A percentile compares a stretch with the other conserved stretches of the same genome.
Evolutionary conservation across 257 asterid genomes (phyloP).

Genomic region (Solanum sparsipilum): DNA sequence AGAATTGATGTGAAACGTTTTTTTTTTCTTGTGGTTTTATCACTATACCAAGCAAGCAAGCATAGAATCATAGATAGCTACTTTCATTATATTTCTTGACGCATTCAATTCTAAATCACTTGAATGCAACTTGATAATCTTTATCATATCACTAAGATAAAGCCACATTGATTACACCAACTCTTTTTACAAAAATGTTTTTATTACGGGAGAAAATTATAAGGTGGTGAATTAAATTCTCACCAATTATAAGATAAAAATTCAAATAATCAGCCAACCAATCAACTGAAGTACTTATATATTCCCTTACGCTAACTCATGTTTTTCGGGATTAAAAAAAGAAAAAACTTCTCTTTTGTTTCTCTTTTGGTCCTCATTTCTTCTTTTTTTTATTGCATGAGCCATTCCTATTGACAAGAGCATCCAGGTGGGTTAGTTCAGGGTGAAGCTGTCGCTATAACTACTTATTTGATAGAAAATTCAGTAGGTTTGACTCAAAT

Average conservation of each 20-base stretch:
- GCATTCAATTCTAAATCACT: neutral
- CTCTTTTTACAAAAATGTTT: fast-evolving
- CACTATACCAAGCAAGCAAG: neutral
- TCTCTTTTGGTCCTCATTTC: neutral
- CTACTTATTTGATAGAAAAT: neutral
- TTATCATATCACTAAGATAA: neutral
- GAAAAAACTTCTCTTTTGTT: neutral
- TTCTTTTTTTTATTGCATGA: neutral
- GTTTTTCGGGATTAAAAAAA: neutral
- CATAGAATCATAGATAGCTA: neutral
- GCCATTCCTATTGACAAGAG: neutral
- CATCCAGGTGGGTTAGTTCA: neutral
- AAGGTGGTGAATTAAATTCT: no score
- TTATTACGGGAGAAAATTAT: no score
- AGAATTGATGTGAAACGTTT: neutral
- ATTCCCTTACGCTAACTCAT: neutral
- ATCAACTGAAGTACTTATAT: no score
- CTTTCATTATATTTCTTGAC: neutral
- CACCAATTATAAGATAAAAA: no score
- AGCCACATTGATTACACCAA: neutral
- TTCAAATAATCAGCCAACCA: neutral
- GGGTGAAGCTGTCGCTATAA: neutral
- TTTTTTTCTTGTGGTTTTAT: neutral
- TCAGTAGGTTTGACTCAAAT: neutral
- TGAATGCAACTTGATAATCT: neutral